Evolutionary conservation across 305 asterid species (phyloP), one percentile per base, ranked within the genome.

Genomic region (Fraxinus sp.): DNA sequence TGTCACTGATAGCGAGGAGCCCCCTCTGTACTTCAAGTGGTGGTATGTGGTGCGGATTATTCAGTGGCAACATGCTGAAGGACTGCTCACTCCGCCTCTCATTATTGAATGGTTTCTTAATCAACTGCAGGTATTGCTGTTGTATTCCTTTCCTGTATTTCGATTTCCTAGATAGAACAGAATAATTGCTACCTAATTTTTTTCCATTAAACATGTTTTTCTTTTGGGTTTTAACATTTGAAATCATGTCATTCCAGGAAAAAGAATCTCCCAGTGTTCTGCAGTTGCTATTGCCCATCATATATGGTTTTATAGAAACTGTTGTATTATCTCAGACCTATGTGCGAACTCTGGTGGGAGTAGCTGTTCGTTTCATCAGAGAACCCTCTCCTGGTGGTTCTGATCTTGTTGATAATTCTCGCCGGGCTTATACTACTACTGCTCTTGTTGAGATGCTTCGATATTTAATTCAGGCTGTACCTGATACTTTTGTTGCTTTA

Each of bases 371-470:
- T 62, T 95, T 92, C 82, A 93, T 95, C 85, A 93, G 84, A 84
- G 99, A 95, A 88, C 97, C 97, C 86, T 93, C 97, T 84, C 98
- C 99, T 82, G 98, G 98, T 83, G 97, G 99, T 81, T 93, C 98
- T 82, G 98, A 97, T 89, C 99, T 93, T 78, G 97, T 95, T 64
- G 94, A 94, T 80, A 95, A 95, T 90, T 97, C 99, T 52, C 91
- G 98, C 75, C 91, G 93, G 87, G 98, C 99, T 37, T 97, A 97
- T 84, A 92, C 97, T 13, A 90, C 86, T 66, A 89, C 98, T 77
- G 98, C 99, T 89, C 97, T 97, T 87, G 93, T 91, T 86, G 99
- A 97, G 94, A 93, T 95, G 98, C 94, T 97, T 86, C 98, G 97
- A 62, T 97, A 95, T 89, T 88, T 97, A 82, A 89, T 97, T 86